Conservation (phyloP, 2,329 filamentous ascomycete species). For the Penicillium sp. region DNA sequence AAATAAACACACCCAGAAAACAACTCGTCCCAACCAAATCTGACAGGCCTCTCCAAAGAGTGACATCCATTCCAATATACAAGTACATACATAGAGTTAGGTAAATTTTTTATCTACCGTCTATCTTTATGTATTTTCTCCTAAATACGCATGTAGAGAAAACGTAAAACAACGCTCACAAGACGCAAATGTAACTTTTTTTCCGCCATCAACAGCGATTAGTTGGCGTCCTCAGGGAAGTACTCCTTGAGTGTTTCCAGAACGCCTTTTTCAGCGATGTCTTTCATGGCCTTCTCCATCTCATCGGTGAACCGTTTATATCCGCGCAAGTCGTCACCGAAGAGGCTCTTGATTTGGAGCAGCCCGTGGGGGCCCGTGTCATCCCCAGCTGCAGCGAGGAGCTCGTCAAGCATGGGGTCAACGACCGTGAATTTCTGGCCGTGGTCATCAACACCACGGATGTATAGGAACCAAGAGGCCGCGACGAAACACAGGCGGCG, state of each 20-base stretch:
- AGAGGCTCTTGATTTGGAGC: slow-evolving; percentile 49
- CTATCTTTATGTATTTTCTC: slow-evolving; percentile 19
- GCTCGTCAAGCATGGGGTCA: slow-evolving; percentile 51
- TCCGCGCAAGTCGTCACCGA: slow-evolving; percentile 52
- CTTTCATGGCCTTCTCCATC: slow-evolving; percentile 49
- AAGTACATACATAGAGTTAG: not conserved
- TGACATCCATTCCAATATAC: not conserved
- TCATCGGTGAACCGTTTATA: slow-evolving; percentile 51
- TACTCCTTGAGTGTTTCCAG: slow-evolving; percentile 43
- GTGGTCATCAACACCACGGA: slow-evolving; percentile 51
- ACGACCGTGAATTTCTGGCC: slow-evolving; percentile 44
- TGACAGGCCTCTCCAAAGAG: not conserved
- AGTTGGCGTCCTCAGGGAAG: slow-evolving; percentile 48
- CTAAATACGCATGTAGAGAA: slow-evolving; percentile 12
- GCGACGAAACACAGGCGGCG: slow-evolving; percentile 51
- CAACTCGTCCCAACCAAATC: not conserved
- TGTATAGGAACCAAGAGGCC: slow-evolving; percentile 53
- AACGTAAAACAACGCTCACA: slow-evolving; percentile 19
- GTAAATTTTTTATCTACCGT: slow-evolving; percentile 11
- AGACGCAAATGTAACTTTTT: slow-evolving; percentile 12
- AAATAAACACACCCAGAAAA: not conserved
- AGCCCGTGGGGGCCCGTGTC: slow-evolving; percentile 46
- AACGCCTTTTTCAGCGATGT: slow-evolving; percentile 49
- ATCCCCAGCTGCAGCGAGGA: slow-evolving; percentile 47
- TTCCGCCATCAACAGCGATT: slow-evolving; percentile 11